Base-by-base conservation (phyloP, 2,329 filamentous ascomycete genomes). In the Mycosphaerella sp. region DNA sequence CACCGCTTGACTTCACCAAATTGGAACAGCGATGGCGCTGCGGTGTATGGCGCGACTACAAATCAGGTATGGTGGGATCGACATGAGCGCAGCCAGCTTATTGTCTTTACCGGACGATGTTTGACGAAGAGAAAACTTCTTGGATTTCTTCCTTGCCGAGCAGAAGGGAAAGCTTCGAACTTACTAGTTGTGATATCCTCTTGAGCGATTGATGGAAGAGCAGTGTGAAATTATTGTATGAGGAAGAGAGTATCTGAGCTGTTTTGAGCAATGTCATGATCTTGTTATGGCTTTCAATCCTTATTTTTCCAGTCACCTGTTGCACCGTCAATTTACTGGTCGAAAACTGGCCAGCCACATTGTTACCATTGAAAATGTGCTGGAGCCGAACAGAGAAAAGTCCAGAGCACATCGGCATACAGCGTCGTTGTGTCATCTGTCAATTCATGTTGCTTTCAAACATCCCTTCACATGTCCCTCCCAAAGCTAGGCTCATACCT, bases 171-270 rank as follows among this genome's bases (percentile, higher is more conserved):
- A 21, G 39, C 39, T 41, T 41, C 16, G 39, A 5, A 25, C 17
- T 41, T 41, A 8, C 7, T 25, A 25, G 16, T 41, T 41, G 39
- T 41, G 39, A 41, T 41, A 41, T 41, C 39, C 39, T 41, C 39
- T 21, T 21, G 39, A 21, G 39, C 39, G 18, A 18, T 41, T 17
- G 18, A 13, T 17, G 18, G 13, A 16, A 16, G 36, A 25, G 39
- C 17, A 21, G 17, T 16, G 17, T 17, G 17, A 16, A 21, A 16
- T 25, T 41, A 41, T 13, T 41, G 39, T 25, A 41, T n/a, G 12
- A 16, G 14, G 36, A 2, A 16, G 14, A 36, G 34, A 25, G 21
- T 6, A 25, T 25, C 21, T 25, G 21, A 6, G 21, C 21, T 25
- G 21, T 25, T 25, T 25, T 6, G 5, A 25, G 21, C 21, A 25